Conservation (phyloP, 169 alveolate species). For the Plasmodium knowlesi region DNA sequence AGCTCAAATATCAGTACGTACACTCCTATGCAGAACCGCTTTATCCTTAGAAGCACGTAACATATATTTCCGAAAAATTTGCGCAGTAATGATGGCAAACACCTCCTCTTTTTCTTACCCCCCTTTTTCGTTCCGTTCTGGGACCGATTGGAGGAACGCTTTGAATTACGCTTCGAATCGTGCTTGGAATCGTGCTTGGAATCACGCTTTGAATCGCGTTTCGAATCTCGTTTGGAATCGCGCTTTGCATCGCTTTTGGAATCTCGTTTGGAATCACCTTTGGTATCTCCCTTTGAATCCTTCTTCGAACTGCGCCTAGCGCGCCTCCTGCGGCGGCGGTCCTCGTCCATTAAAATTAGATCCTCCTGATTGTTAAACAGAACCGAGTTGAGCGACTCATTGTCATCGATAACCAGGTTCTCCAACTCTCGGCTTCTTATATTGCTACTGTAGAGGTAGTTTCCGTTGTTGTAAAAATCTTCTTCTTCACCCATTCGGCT, state of each 20-base stretch:
- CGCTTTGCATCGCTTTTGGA: not conserved
- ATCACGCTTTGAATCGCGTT: not conserved
- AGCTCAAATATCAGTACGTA: constrained; percentile 31
- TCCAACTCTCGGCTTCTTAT: constrained; percentile 15
- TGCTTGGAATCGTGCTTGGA: not conserved
- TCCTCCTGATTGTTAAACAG: constrained; percentile 7
- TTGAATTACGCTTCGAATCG: not conserved
- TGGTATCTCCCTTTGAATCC: not conserved
- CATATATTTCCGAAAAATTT: not conserved
- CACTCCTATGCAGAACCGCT: constrained; percentile 27
- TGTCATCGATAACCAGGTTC: constrained; percentile 20
- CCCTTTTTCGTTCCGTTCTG: not conserved
- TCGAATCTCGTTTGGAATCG: not conserved
- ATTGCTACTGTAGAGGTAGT: constrained; percentile 9
- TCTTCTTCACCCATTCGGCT: not conserved
- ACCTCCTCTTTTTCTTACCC: not conserved
- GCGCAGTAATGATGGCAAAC: not conserved
- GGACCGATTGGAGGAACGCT: not conserved
- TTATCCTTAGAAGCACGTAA: constrained; percentile 9
- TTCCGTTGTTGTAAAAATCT: not conserved
- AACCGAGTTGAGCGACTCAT: not conserved
- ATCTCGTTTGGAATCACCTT: not conserved
- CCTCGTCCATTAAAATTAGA: not conserved
- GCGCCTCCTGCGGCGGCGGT: not conserved
- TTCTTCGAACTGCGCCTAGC: not conserved